Conservation (phyloP, 345 rosid species). For the Pseudoturritis turrita region DNA sequence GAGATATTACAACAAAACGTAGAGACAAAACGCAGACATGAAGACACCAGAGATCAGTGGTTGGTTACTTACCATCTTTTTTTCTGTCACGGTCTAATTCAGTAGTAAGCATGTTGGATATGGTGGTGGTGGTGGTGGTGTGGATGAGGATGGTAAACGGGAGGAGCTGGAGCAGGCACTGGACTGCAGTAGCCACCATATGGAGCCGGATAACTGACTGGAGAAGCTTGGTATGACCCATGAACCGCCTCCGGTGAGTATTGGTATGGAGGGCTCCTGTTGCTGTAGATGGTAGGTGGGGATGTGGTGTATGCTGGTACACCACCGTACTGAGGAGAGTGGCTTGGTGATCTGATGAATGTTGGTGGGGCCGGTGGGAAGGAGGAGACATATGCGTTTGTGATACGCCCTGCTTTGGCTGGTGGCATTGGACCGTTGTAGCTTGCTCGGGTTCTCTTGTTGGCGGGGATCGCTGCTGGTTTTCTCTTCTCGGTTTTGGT, state of each 20-base stretch:
- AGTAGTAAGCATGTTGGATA: constrained; percentile 27
- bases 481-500: constrained; percentile 76
- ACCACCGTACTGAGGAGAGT: constrained; percentile 22
- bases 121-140: constrained; percentile 19
- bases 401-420: constrained; percentile 89
- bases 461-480: constrained; percentile 66
- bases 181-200: constrained; percentile 22
- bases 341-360: constrained; percentile 58
- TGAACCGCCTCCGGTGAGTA: constrained; percentile 20
- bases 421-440: constrained; percentile 95
- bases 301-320: constrained; percentile 12
- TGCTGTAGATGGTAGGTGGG: constrained; percentile 19
- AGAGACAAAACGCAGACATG: background rate
- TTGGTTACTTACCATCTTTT: constrained; percentile 20
- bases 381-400: constrained; percentile 85
- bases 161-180: constrained; percentile 10
- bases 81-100: constrained; percentile 21
- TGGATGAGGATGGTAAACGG: constrained; percentile 16
- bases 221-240: constrained; percentile 4
- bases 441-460: constrained; percentile 79
- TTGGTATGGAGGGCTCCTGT: constrained; percentile 20
- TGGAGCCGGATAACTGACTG: background rate
- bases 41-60: constrained; percentile 18
- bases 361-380: constrained; percentile 62
- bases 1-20: background rate